phyloP scores from a whole-genome alignment of 805 yeast species.

The Naumovozyma dairenensis region DNA sequence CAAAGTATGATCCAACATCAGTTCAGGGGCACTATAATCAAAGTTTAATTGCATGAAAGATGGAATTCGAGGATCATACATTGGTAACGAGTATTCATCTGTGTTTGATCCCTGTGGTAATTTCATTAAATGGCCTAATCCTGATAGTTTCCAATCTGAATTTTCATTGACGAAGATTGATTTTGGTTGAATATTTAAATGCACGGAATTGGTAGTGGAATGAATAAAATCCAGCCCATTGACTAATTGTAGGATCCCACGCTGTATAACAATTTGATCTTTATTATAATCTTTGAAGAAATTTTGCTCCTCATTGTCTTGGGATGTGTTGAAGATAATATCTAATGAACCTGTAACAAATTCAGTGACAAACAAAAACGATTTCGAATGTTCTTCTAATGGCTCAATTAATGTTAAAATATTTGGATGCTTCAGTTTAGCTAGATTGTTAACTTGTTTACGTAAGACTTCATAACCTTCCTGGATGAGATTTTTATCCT shows the following conservation, averaged over 20 bases:
- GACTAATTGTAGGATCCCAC: slow-evolving; percentile 71
- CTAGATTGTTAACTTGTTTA: slow-evolving; percentile 58
- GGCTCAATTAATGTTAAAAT: slow-evolving; percentile 79
- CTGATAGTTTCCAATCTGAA: slow-evolving; percentile 91
- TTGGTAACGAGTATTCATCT: slow-evolving; percentile 56
- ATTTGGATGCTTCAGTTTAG: slow-evolving; percentile 84
- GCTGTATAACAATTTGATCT: slow-evolving; percentile 65
- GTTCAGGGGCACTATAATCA: slow-evolving; percentile 78
- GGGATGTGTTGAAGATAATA: slow-evolving; percentile 31
- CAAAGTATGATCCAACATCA: slow-evolving; percentile 54
- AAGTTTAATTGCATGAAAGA: slow-evolving; percentile 56
- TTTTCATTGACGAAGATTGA: slow-evolving; percentile 68
- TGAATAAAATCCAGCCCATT: slow-evolving; percentile 80
- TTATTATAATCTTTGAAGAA: slow-evolving; percentile 36
- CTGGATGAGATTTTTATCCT: slow-evolving; percentile 37
- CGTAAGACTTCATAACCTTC: slow-evolving; percentile 61
- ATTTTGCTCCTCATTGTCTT: slow-evolving; percentile 17
- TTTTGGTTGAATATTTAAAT: slow-evolving; percentile 68
- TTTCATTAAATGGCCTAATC: slow-evolving; percentile 45
- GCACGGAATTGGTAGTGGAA: slow-evolving; percentile 61
- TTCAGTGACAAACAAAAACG: slow-evolving; percentile 79
- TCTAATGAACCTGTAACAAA: slow-evolving; percentile 50
- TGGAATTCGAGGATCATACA: slow-evolving; percentile 69
- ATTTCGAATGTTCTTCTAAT: slow-evolving; percentile 71
- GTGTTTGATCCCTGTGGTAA: slow-evolving; percentile 42